phyloP scores from a whole-genome alignment of 129 eudicot species.

The Saussurea involucrata region DNA sequence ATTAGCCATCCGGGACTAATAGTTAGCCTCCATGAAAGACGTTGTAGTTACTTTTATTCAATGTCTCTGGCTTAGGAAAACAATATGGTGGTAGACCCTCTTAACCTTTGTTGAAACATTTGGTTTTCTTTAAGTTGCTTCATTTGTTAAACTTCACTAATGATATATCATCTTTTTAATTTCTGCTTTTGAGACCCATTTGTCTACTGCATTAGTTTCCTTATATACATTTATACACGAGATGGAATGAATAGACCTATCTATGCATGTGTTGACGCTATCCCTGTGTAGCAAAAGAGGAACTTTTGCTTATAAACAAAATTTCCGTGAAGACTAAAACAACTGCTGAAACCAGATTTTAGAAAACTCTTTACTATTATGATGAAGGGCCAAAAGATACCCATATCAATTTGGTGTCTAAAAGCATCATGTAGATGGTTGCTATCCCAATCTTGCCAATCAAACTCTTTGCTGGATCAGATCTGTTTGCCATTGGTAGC shows the following conservation, averaged over 20 bases:
- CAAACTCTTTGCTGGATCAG: neutral
- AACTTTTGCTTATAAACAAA: neutral
- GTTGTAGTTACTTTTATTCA: too few relatives aligned
- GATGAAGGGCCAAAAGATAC: neutral
- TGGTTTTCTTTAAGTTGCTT: slow-evolving; percentile 6
- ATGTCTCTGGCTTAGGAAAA: too few relatives aligned
- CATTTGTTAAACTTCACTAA: neutral
- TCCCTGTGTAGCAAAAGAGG: slow-evolving; percentile 1
- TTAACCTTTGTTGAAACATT: too few relatives aligned
- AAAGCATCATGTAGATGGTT: too few relatives aligned
- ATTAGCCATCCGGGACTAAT: too few relatives aligned
- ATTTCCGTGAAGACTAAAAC: neutral
- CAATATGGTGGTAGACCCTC: too few relatives aligned
- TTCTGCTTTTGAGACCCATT: slow-evolving; percentile 1
- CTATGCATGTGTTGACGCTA: neutral
- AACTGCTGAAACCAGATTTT: neutral
- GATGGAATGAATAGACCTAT: neutral
- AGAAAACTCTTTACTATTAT: neutral
- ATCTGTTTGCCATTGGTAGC: neutral
- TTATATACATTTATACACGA: neutral
- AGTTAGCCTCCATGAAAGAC: too few relatives aligned
- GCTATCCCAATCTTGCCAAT: neutral
- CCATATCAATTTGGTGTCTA: neutral
- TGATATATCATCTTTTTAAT: slow-evolving; percentile 2
- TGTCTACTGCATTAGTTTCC: too few relatives aligned